Evolutionary conservation across 495 filamentous ascomycete genomes (phyloP), one percentile per base, ranked within the genome.

Genomic region (Aspergillus indologenus): DNA sequence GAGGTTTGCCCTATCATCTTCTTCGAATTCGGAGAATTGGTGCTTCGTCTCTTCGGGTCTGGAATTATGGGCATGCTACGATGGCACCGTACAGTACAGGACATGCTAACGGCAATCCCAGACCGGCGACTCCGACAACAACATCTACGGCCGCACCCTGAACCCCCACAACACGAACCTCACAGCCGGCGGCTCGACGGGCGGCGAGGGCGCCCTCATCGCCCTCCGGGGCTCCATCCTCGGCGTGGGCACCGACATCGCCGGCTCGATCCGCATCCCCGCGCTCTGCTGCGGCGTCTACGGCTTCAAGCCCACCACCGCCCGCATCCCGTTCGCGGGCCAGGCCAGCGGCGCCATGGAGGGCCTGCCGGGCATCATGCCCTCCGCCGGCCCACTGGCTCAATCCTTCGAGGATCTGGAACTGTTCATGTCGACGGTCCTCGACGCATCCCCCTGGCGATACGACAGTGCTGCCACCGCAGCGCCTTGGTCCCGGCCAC

Each of bases 161-260:
- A 87, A 86, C 65, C 83, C 86, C 0, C 74, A 73, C 63, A 83
- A 85, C 61, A 74, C 67, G 0, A 69, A 64, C 0, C 64, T 86
- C 9, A 84, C 79, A 0, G 53, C 77, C 12, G 86, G 86, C 5
- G 87, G 86, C 0, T 81, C 76, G 23, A 82, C 79, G 5, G 85
- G 86, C 12, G 87, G 87, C 29, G 87, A 90, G 67, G 85, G 79
- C 1, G 84, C 86, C 0, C 69, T 90, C 17, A 50, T 86, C 5
- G 83, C 77, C 1, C 65, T 85, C 17, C 71, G 81, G 12, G 86
- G 86, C 7, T 81, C 77, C 11, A 71, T 80, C 49, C 70, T 89
- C 1, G 87, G 87, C 1, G 79, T 90, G 26, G 87, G 86, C 1
- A 85, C 82, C 0, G 87, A 90, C 60, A 83, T 89, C 63, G 87